Evolutionary conservation across 2,329 filamentous ascomycete genomes (phyloP).

Genomic region (Cylindrodendrum hubeiense): DNA sequence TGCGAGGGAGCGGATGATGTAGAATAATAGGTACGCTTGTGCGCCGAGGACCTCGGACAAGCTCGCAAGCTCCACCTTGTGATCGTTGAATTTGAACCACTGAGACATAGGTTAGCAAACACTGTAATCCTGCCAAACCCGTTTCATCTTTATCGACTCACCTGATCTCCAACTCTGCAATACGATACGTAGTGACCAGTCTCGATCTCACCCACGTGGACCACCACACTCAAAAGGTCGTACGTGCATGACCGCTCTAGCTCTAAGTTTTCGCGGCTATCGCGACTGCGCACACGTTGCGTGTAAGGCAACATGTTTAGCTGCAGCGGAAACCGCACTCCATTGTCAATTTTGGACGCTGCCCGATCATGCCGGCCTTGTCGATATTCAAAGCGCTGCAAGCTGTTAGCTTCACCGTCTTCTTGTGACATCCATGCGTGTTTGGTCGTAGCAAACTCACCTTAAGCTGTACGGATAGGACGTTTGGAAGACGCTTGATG

Average conservation of each 20-base stretch:
- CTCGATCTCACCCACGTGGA: constrained; percentile 93
- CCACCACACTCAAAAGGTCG: constrained; percentile 89
- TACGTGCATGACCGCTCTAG: constrained; percentile 79
- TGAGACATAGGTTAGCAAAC: constrained; percentile 52
- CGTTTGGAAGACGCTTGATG: constrained; percentile 87
- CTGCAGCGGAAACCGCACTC: constrained; percentile 85
- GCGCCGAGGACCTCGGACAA: constrained; percentile 88
- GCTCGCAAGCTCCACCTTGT: constrained; percentile 86
- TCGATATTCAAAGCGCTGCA: constrained; percentile 78
- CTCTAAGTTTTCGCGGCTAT: constrained; percentile 67
- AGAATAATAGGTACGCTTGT: constrained; percentile 93
- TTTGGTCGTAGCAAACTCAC: constrained; percentile 56
- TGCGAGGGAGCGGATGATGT: constrained; percentile 75
- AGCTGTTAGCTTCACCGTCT: constrained; percentile 16
- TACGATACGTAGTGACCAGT: constrained; percentile 95
- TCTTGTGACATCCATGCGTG: no score
- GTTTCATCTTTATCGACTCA: constrained; percentile 32
- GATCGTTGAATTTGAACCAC: constrained; percentile 98
- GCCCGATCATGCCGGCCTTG: constrained; percentile 73
- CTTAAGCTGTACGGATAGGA: constrained; percentile 93
- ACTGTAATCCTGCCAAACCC: not conserved
- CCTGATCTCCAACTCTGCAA: constrained; percentile 81
- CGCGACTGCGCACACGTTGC: constrained; percentile 68
- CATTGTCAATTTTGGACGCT: constrained; percentile 89
- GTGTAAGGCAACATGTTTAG: constrained; percentile 95